Percentiles rank a stretch among this genome's conserved stretches.
These are phyloP conservation scores for Tetracladium setigerum DNA, from an alignment of 495 filamentous ascomycete species.

Conservation along the genomic window DNA sequence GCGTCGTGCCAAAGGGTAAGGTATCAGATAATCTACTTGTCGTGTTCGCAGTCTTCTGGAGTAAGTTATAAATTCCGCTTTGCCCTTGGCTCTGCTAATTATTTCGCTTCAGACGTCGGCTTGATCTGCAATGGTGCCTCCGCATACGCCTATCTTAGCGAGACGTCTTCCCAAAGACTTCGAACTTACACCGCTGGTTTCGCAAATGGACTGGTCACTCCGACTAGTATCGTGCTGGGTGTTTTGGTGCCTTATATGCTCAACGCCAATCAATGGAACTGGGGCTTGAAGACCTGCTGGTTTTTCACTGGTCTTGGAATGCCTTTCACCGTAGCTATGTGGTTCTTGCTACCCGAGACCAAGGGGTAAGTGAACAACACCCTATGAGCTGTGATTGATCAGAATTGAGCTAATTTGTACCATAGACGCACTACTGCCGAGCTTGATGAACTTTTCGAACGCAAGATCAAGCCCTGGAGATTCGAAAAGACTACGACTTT, in stretches of 20 bases:
- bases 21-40: no score
- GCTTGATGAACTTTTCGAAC: constrained; percentile 61
- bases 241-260: constrained; percentile 62
- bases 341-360: constrained; percentile 56
- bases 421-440: constrained; percentile 64
- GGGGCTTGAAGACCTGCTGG: constrained; percentile 64
- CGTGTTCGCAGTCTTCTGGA: no score
- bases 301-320: constrained; percentile 52
- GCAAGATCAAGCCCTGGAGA: no score
- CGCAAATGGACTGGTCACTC: constrained; percentile 44
- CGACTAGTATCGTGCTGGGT: constrained; percentile 32
- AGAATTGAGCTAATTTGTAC: no score
- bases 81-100: constrained; percentile 22
- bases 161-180: constrained; percentile 32
- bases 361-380: no score
- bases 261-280: constrained; percentile 63
- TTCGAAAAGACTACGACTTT: no score
- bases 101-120: constrained; percentile 23
- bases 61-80: neutral
- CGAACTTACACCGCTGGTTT: constrained; percentile 32
- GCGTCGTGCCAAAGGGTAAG: constrained; percentile 25
- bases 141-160: constrained; percentile 35
- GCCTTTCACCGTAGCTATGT: constrained; percentile 32
- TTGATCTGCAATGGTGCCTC: constrained; percentile 35
- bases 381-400: no score